Conservation (phyloP, 2,329 filamentous ascomycete species). For the Penicillium nordicum region DNA sequence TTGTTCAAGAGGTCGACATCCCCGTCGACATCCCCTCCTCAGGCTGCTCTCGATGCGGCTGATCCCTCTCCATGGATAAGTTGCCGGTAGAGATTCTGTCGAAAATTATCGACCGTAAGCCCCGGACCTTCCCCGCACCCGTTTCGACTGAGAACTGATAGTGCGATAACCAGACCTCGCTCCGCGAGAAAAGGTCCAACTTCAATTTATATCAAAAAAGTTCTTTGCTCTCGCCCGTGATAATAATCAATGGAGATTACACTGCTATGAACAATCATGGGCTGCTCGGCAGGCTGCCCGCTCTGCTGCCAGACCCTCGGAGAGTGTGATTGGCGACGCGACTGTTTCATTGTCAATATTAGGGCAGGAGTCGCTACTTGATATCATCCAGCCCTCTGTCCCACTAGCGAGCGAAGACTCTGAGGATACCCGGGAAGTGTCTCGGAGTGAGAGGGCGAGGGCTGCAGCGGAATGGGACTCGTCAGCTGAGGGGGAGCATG, state of each 20-base stretch:
- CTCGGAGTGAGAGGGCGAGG: conserved; percentile 29
- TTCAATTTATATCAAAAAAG: conserved; percentile 67
- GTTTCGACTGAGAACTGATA: conserved; percentile 20
- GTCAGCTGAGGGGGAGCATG: conserved; percentile 64
- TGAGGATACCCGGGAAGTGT: conserved; percentile 9
- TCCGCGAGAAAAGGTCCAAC: conserved; percentile 60
- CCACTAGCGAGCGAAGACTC: not conserved
- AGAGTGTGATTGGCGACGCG: conserved; percentile 50
- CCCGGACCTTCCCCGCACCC: conserved; percentile 22
- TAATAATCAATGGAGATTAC: conserved; percentile 69
- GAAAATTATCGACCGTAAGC: conserved; percentile 61
- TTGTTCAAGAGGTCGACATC: conserved; percentile 10
- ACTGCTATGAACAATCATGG: conserved; percentile 71
- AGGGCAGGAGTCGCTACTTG: conserved; percentile 33
- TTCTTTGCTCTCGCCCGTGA: conserved; percentile 69
- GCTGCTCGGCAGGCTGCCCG: conserved; percentile 50
- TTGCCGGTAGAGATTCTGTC: conserved; percentile 64
- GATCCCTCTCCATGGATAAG: conserved; percentile 45
- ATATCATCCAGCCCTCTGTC: conserved; percentile 31
- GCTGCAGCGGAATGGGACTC: conserved; percentile 74
- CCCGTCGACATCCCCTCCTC: conserved; percentile 3
- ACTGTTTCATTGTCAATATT: conserved; percentile 33
- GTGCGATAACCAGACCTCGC: conserved; percentile 53
- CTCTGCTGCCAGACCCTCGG: conserved; percentile 19
- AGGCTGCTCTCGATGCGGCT: conserved; percentile 25